These are phyloP conservation scores for Mortierella polycephala DNA, from an alignment of 371 early-diverging fungal genomes.

Conservation along the genomic window DNA sequence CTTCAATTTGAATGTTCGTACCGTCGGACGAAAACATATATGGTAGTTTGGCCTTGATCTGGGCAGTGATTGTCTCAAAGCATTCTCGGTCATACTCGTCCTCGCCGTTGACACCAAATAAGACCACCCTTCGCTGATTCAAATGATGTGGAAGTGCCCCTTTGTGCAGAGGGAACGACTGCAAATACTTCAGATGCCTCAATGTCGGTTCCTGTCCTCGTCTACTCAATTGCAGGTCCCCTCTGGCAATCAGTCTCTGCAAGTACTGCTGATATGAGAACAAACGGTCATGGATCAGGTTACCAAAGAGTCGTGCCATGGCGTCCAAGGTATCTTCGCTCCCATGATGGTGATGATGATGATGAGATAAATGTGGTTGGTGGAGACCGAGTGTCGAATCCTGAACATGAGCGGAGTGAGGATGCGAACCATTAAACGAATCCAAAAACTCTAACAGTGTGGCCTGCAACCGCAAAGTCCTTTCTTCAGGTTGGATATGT, in stretches of 20 bases:
- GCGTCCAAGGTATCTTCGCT: slow-evolving; percentile 44
- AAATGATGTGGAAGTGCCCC: slow-evolving; percentile 55
- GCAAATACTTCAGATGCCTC: slow-evolving; percentile 64
- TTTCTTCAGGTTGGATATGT: slow-evolving; percentile 38
- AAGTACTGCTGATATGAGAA: slow-evolving; percentile 75
- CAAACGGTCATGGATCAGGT: slow-evolving; percentile 63
- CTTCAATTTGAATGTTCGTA: slow-evolving; percentile 1
- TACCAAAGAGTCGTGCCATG: slow-evolving; percentile 62
- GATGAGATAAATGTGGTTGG: slow-evolving; percentile 5
- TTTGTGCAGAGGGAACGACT: slow-evolving; percentile 62
- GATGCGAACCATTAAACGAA: slow-evolving; percentile 35
- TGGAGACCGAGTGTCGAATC: slow-evolving; percentile 13
- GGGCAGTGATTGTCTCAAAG: slow-evolving; percentile 44
- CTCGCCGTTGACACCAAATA: slow-evolving; percentile 56
- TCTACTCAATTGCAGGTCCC: slow-evolving; percentile 63
- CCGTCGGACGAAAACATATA: slow-evolving; percentile 52
- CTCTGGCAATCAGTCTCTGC: slow-evolving; percentile 72
- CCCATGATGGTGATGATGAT: slow-evolving; percentile 26
- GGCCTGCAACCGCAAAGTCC: slow-evolving; percentile 24
- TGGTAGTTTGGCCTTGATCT: slow-evolving; percentile 49
- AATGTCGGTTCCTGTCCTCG: slow-evolving; percentile 57
- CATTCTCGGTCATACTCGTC: slow-evolving; percentile 42
- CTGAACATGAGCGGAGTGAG: slow-evolving; percentile 8
- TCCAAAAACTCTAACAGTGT: slow-evolving; percentile 44
- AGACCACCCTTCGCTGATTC: slow-evolving; percentile 67